phyloP scores from a whole-genome alignment of 257 asterid genomes.

The Solanum bulbocastanum region DNA sequence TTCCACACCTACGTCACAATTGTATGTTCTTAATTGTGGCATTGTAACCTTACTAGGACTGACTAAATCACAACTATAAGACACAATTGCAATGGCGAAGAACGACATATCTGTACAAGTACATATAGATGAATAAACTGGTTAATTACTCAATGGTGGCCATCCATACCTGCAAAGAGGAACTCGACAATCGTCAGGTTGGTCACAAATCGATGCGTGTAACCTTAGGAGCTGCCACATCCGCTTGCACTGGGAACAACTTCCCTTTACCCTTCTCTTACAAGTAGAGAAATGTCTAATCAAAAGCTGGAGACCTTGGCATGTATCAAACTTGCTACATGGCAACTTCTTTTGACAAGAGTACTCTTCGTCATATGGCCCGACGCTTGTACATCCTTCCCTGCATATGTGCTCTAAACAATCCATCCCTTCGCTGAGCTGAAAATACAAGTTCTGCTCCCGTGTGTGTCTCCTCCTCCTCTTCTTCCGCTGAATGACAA shows the following conservation, averaged over 20 bases:
- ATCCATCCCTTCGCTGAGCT: slow-evolving; percentile 84
- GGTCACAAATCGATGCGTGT: slow-evolving; percentile 75
- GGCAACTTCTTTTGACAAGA: slow-evolving; percentile 45
- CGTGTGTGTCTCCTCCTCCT: slow-evolving; percentile 38
- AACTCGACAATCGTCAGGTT: slow-evolving; percentile 58
- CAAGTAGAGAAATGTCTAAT: slow-evolving; percentile 69
- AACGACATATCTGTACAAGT: neutral
- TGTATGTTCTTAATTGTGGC: neutral
- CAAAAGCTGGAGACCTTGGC: slow-evolving; percentile 74
- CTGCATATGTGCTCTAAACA: slow-evolving; percentile 75
- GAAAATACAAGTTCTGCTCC: slow-evolving; percentile 51
- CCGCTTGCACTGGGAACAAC: slow-evolving; percentile 62
- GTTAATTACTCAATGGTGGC: neutral
- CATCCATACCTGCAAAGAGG: slow-evolving; percentile 83
- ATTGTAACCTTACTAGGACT: neutral
- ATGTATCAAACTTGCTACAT: slow-evolving; percentile 68
- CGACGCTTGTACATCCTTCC: slow-evolving; percentile 78
- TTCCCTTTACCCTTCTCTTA: slow-evolving; percentile 58
- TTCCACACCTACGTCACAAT: neutral
- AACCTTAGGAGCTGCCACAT: slow-evolving; percentile 85
- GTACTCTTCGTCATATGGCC: slow-evolving; percentile 47
- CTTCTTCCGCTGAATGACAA: slow-evolving; percentile 37
- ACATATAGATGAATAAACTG: neutral
- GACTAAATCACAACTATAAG: neutral
- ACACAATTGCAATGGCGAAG: neutral